Conservation (phyloP, 805 yeast species). For the Tetrapisispora namnaoensis region DNA sequence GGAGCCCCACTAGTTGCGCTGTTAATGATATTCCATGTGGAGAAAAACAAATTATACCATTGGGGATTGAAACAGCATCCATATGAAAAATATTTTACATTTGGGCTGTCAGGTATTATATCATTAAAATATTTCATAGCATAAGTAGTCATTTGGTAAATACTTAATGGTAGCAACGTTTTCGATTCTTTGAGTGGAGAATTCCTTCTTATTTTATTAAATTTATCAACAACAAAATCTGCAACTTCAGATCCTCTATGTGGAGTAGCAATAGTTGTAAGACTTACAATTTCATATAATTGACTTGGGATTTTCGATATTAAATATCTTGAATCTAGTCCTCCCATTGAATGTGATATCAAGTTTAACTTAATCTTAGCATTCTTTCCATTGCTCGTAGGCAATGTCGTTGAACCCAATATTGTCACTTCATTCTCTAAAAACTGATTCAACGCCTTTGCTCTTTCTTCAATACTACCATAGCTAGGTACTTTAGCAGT, state of each 20-base stretch:
- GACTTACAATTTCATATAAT: constrained; percentile 52
- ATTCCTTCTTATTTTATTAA: constrained; percentile 17
- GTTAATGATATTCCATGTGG: constrained; percentile 56
- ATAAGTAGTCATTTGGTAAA: constrained; percentile 57
- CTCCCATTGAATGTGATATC: constrained; percentile 92
- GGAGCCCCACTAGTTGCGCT: constrained; percentile 36
- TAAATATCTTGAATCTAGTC: constrained; percentile 71
- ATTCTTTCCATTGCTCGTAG: constrained; percentile 3
- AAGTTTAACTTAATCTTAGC: constrained; percentile 48
- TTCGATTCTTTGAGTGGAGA: constrained; percentile 12
- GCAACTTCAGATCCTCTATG: constrained; percentile 83
- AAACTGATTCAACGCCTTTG: constrained; percentile 43
- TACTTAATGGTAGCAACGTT: constrained; percentile 31
- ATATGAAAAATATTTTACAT: constrained; percentile 68
- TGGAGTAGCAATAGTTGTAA: constrained; percentile 83
- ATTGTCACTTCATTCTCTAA: constrained; percentile 30
- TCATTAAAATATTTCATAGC: constrained; percentile 47
- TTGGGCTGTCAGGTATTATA: constrained; percentile 42
- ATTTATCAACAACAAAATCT: constrained; percentile 43
- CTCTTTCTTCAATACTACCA: constrained; percentile 64
- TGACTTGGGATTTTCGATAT: constrained; percentile 42
- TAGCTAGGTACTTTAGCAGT: constrained; percentile 77
- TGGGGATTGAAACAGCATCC: constrained; percentile 66
- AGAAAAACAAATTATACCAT: constrained; percentile 50
- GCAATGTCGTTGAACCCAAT: constrained; percentile 5